Conservation (phyloP, 2,329 filamentous ascomycete genomes). For the Sarocladium brachiariae region DNA sequence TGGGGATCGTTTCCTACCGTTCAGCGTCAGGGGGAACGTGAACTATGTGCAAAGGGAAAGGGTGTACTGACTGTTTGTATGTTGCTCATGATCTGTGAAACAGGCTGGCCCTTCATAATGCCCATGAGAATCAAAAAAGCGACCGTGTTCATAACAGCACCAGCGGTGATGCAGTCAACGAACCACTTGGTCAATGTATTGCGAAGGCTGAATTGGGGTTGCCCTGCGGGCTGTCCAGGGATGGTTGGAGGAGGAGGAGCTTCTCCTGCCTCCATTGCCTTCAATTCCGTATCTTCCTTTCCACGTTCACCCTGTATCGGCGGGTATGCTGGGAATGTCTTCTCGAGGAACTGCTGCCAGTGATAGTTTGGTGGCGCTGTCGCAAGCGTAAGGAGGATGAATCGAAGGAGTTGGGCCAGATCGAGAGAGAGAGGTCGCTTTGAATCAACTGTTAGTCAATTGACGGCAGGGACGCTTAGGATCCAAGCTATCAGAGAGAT, state of each 20-base stretch:
- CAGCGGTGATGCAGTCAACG: conserved; percentile 41
- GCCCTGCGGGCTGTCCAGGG: conserved; percentile 7
- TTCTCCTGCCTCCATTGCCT: conserved; percentile 17
- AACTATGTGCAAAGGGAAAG: too few species aligned
- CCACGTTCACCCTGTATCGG: conserved; percentile 17
- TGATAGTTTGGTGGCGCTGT: conserved; percentile 50
- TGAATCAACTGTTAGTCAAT: neutral
- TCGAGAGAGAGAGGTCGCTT: conserved; percentile 38
- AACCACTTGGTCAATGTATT: conserved; percentile 44
- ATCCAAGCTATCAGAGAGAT: neutral
- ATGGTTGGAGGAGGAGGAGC: conserved; percentile 11
- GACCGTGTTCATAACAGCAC: conserved; percentile 38
- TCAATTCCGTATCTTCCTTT: conserved; percentile 23
- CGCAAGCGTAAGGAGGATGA: conserved; percentile 45
- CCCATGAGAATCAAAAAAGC: conserved; percentile 43
- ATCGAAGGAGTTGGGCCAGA: conserved; percentile 41
- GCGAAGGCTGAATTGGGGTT: conserved; percentile 30
- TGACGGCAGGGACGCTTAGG: neutral
- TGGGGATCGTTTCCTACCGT: conserved; percentile 35
- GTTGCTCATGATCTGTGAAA: conserved; percentile 29
- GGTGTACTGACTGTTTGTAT: conserved; percentile 25
- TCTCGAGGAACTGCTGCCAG: conserved; percentile 51
- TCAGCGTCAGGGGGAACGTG: neutral
- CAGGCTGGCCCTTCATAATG: conserved; percentile 33
- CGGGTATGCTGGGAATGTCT: conserved; percentile 41